Conservation (phyloP, 805 yeast genomes). For the Nematodospora valgi region DNA sequence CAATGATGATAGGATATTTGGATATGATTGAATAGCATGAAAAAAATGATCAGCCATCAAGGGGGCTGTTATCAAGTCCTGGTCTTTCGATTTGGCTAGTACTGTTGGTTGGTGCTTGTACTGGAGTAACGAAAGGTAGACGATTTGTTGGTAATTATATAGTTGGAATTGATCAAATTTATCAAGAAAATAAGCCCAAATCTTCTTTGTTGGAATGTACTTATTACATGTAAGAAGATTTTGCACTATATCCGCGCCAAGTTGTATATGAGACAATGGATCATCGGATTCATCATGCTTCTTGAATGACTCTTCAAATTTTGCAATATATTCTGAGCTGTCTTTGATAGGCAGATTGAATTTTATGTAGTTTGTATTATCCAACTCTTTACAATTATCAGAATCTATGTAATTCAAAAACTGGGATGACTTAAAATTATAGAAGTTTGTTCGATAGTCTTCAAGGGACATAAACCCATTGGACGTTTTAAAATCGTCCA, state of each 20-base stretch:
- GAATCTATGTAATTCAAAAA: slow-evolving; percentile 30
- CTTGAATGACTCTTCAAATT: slow-evolving; percentile 16
- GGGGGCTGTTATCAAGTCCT: slow-evolving; percentile 10
- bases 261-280: slow-evolving; percentile 9
- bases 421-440: slow-evolving; percentile 27
- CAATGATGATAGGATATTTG: slow-evolving; percentile 26
- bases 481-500: slow-evolving; percentile 11
- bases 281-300: slow-evolving; percentile 10
- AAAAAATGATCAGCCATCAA: slow-evolving; percentile 20
- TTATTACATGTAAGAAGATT: slow-evolving; percentile 10
- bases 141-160: slow-evolving; percentile 24
- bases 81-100: slow-evolving; percentile 18
- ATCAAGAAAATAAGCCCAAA: slow-evolving; percentile 24
- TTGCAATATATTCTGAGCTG: slow-evolving; percentile 19
- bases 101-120: slow-evolving; percentile 18
- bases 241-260: slow-evolving; percentile 11
- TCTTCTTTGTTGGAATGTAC: slow-evolving; percentile 20
- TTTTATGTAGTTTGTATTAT: slow-evolving; percentile 9
- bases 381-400: slow-evolving; percentile 22
- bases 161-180: slow-evolving; percentile 20
- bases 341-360: slow-evolving; percentile 12
- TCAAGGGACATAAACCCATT: slow-evolving; percentile 22
- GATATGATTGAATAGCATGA: slow-evolving; percentile 24
- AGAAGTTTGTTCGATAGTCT: slow-evolving; percentile 21
- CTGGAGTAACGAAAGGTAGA: slow-evolving; percentile 23